Evolutionary conservation across 1,139 yeast genomes (phyloP), one percentile per base, ranked within the genome.

Genomic region (Diutina sp.): DNA sequence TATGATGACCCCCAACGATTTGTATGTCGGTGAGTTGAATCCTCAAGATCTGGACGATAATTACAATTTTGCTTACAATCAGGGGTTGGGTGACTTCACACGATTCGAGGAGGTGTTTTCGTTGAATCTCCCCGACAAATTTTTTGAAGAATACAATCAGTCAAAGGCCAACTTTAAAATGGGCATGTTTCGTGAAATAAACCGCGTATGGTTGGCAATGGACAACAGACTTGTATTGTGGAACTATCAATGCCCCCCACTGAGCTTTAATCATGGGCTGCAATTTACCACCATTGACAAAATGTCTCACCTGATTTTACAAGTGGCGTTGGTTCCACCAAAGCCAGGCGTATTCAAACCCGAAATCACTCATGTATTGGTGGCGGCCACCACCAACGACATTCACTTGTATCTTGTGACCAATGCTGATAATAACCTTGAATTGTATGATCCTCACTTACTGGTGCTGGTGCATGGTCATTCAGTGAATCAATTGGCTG

Each of bases 281-380:
- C 95, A 87, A 60, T 87, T 85, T 65, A 83, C 85, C 62, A 83
- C 90, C 6, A 86, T 91, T 58, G 97, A 90, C 66, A 95, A 87
- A 63, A 80, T 90, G 58, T 80, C 82, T 59, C 89, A 89, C 63
- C 80, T 95, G 1, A 90, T 93, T 55, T 73, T 88, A 56, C 78
- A 89, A 8, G 93, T 90, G 45, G 80, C 82, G 59, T 69, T 93
- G 56, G 93, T 87, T 12, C 83, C 78, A 61, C 98, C 99, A 14
- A 87, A 86, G 64, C 78, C 82, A 5, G 87, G 85, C 55, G 84
- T 90, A 2, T 95, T 95, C 71, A 85, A 90, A 18, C 87, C 84
- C 51, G 78, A 85, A 35, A 90, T 93, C 55, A 84, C 83, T 61
- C 79, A 87, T 65, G 69, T 93, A 21, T 75, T 95, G 54, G 69